Evolutionary conservation across 345 rosid genomes (phyloP), one percentile per base, ranked within the genome.

Genomic region (Ailanthus altissimus): DNA sequence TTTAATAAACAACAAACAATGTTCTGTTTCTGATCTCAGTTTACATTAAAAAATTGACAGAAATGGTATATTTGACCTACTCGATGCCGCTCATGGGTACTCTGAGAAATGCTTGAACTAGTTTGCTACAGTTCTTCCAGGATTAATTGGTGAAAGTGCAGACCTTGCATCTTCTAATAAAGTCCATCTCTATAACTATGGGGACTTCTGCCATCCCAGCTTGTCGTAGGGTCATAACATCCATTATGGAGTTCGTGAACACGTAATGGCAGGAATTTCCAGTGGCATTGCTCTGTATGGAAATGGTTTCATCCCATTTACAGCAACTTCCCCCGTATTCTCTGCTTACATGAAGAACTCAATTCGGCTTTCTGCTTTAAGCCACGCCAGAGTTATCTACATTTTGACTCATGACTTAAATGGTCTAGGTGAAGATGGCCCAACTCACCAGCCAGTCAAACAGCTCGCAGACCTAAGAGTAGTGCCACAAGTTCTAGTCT

Each of bases 401-500:
- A 25, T 79, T 47, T 67, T 85, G 85, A 83, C 86, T 20, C 85
- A 85, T 18, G 86, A 85, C 40, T 85, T 82, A 13, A 81, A 83
- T 8, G 86, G 86, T 65, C 80, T 81, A 2, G 85, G 88, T 23
- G 86, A 85, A 78, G 85, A 85, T 68, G 86, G 85, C 13, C 88
- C 83, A 8, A 85, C 85, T 47, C 85, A 85, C 59, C 86, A 85
- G 79, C 85, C 85, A 12, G 66, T 83, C 21, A 86, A 85, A 67
- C 85, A 85, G 40, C 79, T 85, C 10, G 80, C 82, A 9, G 79
- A 86, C 66, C 75, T 85, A 36, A 49, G 83, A 56, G 86, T 86
- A 1, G 69, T 83, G 76, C 84, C 85, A 0, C 59, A 56, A 40
- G 74, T 81, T 54, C 75, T 81, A 42, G 77, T 83, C n/a, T 72